Base-by-base conservation (phyloP, 352 stramenopile species). In the Pythium aquatile region DNA sequence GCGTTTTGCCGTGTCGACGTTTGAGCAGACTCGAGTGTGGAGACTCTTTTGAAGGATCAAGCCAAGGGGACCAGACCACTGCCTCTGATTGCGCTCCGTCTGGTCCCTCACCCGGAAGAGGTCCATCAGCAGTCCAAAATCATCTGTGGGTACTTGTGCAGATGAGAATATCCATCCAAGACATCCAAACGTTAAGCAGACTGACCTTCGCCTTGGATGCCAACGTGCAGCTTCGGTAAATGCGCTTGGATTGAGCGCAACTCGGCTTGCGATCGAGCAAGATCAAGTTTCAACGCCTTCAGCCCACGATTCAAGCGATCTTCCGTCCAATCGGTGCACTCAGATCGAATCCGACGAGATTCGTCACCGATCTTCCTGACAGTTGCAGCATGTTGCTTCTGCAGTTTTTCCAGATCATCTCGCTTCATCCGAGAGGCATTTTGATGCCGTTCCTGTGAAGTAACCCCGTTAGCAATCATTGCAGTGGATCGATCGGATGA, bases 121-220 rank as follows among this genome's bases (percentile, higher is more conserved):
- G 39, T 69, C 47, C 28, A 63, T 49, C 14, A 74, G 47, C 13
- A 74, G 52, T 2, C 67, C 67, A 40, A 55, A 67, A 37, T 74
- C 67, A 13, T 57, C 67, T 74, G 32, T n/a, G 29, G 17, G 2
- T 28, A 40, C 28, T 51, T 8, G 55, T 24, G 20, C 20, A 24
- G 20, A 24, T 24, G 20, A 24, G 20, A 24, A 24, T 24, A 24
- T 24, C 20, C 20, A 24, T 24, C 20, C 20, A 24, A 24, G 20
- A 24, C 20, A 24, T 24, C 20, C 20, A 24, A 24, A 24, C 20
- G 20, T 24, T 24, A 24, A 24, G 20, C 20, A 24, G 20, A 39
- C 57, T 24, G 2, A 65, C 64, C 64, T 57, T 65, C 39, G 10
- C 64, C 64, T 54, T 70, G 64, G 5, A 49, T 20, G 4, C 51